Conservation (phyloP, 371 early-diverging fungal genomes). For the Syncephalastrum racemosum region DNA sequence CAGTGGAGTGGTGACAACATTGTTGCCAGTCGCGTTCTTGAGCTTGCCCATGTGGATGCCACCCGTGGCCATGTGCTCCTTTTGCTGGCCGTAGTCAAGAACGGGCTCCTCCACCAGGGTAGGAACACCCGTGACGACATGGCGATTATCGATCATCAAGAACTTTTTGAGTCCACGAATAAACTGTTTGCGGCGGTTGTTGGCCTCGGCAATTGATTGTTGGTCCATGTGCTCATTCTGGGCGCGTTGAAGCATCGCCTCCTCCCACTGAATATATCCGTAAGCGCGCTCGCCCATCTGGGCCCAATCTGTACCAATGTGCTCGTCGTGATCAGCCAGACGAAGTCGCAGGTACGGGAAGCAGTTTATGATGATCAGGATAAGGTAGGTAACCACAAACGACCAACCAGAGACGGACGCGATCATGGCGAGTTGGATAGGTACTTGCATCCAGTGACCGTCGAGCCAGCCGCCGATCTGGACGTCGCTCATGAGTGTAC, state of each 20-base stretch:
- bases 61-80: conserved; percentile 22
- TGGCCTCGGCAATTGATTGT: background rate
- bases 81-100: conserved; percentile 33
- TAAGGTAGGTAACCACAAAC: conserved; percentile 59
- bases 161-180: conserved; percentile 21
- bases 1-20: background rate
- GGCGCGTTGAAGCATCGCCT: conserved; percentile 20
- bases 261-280: conserved; percentile 47
- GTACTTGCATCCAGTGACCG: conserved; percentile 65
- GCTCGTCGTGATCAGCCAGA: conserved; percentile 58
- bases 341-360: conserved; percentile 58
- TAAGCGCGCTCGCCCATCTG: conserved; percentile 75
- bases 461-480: conserved; percentile 68
- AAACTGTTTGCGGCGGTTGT: conserved; percentile 5
- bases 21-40: conserved; percentile 13
- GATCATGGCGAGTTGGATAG: conserved; percentile 60
- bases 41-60: conserved; percentile 10
- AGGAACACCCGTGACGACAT: conserved; percentile 35
- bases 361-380: conserved; percentile 48
- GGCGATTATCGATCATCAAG: conserved; percentile 21
- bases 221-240: background rate
- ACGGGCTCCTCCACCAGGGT: conserved; percentile 43
- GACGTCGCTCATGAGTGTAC: conserved; percentile 44
- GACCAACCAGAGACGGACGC: conserved; percentile 61
- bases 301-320: conserved; percentile 59